Conservation (phyloP, 2,329 filamentous ascomycete genomes). For the Diplodia seriata region DNA sequence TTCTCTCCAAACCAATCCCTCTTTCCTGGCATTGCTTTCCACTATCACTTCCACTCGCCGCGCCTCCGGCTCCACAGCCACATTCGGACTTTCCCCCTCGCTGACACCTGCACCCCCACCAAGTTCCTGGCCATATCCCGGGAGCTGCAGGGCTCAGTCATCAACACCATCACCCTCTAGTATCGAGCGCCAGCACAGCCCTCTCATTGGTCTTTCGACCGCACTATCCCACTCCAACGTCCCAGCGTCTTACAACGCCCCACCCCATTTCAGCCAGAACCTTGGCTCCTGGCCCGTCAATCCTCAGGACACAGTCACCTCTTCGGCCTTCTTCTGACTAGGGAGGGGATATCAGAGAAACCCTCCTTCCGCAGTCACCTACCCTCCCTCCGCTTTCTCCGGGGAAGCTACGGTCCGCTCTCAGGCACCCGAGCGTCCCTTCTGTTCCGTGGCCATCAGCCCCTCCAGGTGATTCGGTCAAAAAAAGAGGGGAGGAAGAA, state of each 20-base stretch:
- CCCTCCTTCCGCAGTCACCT: too few relatives aligned
- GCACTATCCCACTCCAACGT: background rate
- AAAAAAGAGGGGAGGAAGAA: background rate
- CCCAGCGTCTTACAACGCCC: slow-evolving; percentile 15
- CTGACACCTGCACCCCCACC: slow-evolving; percentile 9
- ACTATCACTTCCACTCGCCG: background rate
- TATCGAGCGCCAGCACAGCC: background rate
- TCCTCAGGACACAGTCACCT: background rate
- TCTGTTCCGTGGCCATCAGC: background rate
- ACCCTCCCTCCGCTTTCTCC: background rate
- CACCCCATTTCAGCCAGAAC: background rate
- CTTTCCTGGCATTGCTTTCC: background rate
- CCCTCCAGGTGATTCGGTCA: too few relatives aligned
- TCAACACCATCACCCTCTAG: slow-evolving; percentile 19
- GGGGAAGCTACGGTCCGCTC: background rate
- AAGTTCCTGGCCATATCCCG: background rate
- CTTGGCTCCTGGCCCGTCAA: background rate
- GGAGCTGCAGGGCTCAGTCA: background rate
- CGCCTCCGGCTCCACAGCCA: slow-evolving; percentile 3
- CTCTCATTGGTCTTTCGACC: background rate
- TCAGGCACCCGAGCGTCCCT: background rate
- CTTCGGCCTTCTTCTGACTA: too few relatives aligned
- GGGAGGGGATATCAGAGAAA: too few relatives aligned
- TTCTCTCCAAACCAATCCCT: background rate
- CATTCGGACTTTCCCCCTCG: background rate